Evolutionary conservation across 257 asterid species (phyloP).

Genomic region (Scutellaria barbata): DNA sequence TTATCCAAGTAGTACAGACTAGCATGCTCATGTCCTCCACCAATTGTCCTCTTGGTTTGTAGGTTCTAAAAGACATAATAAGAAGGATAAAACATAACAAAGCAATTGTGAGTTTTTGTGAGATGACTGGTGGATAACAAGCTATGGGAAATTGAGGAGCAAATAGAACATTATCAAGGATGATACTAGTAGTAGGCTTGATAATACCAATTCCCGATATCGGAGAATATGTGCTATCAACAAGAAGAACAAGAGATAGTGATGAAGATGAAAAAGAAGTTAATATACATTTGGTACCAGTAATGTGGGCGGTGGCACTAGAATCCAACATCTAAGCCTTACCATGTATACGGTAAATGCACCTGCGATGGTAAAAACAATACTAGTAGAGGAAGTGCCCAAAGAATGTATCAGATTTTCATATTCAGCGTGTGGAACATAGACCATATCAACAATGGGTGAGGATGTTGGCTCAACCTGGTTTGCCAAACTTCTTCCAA

Average conservation of each 20-base stretch:
- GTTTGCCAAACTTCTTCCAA: slow-evolving; percentile 12
- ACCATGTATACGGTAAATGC: too few relatives aligned
- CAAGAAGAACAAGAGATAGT: background rate
- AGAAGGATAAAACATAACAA: slow-evolving; percentile 2
- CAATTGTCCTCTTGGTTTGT: too few relatives aligned
- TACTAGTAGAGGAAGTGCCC: background rate
- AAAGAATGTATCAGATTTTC: background rate
- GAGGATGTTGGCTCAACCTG: background rate
- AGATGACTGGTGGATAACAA: background rate
- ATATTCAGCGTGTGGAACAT: background rate
- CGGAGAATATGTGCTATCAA: slow-evolving; percentile 6
- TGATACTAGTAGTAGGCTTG: too few relatives aligned
- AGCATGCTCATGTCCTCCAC: too few relatives aligned
- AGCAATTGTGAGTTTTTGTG: slow-evolving; percentile 25
- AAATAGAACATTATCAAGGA: background rate
- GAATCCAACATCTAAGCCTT: background rate
- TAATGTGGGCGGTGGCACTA: background rate
- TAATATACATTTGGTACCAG: background rate
- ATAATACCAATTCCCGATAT: background rate
- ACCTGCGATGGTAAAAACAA: background rate
- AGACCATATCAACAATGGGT: background rate
- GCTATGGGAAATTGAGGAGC: background rate
- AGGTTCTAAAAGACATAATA: slow-evolving; percentile 12
- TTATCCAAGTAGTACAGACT: too few relatives aligned
- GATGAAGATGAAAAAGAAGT: background rate